Evolutionary conservation across 768 basidiomycete genomes (phyloP), one percentile per base, ranked within the genome.

Genomic region (Gloeophyllum trabeum): DNA sequence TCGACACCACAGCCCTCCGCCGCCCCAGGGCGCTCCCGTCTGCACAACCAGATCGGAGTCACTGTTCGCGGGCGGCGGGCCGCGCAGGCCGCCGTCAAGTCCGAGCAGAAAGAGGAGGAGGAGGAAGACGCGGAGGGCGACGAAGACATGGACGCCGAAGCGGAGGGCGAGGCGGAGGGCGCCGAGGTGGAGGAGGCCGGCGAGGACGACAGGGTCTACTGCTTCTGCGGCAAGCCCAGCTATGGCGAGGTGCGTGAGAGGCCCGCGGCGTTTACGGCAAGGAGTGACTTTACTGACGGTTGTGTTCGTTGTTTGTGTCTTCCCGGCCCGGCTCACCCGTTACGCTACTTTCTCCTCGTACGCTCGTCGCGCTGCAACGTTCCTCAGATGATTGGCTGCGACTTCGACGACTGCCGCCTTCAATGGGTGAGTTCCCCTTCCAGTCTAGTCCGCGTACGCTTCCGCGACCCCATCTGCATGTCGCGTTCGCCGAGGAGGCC

Each of bases 131-230:
- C 37, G 14, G 56, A 60, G 0, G 54, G 47, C 1, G 54, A 54
- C 2, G 54, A 49, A 21, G 54, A 50, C 20, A 10, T 32, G 2
- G 41, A 43, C 6, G 51, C 48, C 2, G 54, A 57, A n/a, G 55
- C 51, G 22, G 62, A 54, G 2, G 57, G 50, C 4, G 58, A 57
- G 22, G 55, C 57, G 30, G 58, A 51, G 12, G 43, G 36, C 20
- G 36, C 20, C n/a, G 48, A 51, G n/a, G 54, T 61, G 39, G 57
- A 54, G 18, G 39, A 48, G 35, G 39, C 47, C 44, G 69, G 61
- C 1, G 75, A 75, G 50, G 75, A 80, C 56, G 70, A 76, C 53
- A 64, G 65, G 41, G 48, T 76, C 4, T 81, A 81, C 46, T 81
- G 79, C 57, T 69, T 70, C 59, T 81, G 79, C 55, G 71, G 71